These are phyloP conservation scores for Hibiscus mutabilis DNA, from an alignment of 345 rosid genomes.

Conservation along the genomic window DNA sequence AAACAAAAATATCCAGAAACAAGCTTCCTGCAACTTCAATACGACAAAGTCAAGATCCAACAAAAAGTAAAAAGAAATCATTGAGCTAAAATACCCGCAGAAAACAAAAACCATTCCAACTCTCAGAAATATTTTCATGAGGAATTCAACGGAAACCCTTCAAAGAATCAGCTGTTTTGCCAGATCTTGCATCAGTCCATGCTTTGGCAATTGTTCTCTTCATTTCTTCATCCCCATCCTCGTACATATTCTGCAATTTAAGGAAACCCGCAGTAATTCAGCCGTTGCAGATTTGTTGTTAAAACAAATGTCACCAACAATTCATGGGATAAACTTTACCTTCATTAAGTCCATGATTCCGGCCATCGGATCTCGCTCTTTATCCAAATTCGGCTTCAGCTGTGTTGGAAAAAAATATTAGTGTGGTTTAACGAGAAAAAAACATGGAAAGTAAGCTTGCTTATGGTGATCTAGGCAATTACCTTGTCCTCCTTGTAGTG, in stretches of 20 bases:
- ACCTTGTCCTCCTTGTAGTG: slow-evolving; percentile 93
- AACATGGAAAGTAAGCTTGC: not conserved
- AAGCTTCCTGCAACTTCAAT: not conserved
- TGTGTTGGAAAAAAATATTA: not conserved
- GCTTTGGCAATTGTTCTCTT: slow-evolving; percentile 95
- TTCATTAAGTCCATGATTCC: not conserved
- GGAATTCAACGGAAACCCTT: not conserved
- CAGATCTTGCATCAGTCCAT: slow-evolving; percentile 92
- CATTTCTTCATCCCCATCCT: slow-evolving; percentile 93
- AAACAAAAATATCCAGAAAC: not conserved
- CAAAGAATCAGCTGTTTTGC: not conserved
- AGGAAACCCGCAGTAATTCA: not conserved
- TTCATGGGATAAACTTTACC: not conserved
- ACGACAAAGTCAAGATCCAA: not conserved
- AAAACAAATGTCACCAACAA: not conserved
- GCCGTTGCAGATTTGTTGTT: not conserved
- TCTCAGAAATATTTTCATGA: too few relatives aligned
- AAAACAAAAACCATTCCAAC: not conserved
- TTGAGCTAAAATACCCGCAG: not conserved
- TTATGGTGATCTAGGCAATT: slow-evolving; percentile 2
- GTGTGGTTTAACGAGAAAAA: not conserved
- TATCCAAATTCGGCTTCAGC: not conserved
- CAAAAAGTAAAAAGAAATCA: not conserved
- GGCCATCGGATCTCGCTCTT: not conserved
- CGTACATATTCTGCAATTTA: slow-evolving; percentile 75